phyloP scores from a whole-genome alignment of 2,329 filamentous ascomycete species.

The Salinomyces thailandicus region DNA sequence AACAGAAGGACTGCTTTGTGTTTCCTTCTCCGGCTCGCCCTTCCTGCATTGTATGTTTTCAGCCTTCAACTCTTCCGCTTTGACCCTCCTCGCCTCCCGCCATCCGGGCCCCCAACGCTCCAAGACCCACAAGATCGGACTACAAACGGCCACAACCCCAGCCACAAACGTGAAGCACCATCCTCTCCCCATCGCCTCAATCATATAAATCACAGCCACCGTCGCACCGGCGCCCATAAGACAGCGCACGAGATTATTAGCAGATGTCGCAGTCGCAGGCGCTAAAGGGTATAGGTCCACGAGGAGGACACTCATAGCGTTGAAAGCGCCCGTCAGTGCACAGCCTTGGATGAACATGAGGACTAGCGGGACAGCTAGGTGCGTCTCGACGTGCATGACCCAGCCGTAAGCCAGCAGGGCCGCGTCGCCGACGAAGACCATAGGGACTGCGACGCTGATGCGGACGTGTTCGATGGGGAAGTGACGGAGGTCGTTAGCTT shows the following conservation, averaged over 20 bases:
- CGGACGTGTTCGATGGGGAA: conserved; percentile 41
- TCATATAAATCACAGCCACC: conserved; percentile 32
- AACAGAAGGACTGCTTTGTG: too few relatives aligned
- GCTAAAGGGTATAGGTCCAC: conserved; percentile 33
- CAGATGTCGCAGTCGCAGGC: conserved; percentile 33
- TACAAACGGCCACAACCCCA: conserved; percentile 28
- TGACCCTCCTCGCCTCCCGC: conserved; percentile 26
- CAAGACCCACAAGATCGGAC: conserved; percentile 33
- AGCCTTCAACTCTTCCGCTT: conserved; percentile 6
- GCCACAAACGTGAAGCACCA: conserved; percentile 40
- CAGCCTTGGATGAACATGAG: conserved; percentile 45
- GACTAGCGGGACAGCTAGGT: conserved; percentile 32
- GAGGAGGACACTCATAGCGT: conserved; percentile 32
- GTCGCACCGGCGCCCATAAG: conserved; percentile 28
- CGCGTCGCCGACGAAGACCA: conserved; percentile 23
- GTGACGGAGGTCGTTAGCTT: conserved; percentile 39
- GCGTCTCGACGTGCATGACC: conserved; percentile 27
- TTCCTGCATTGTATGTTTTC: too few relatives aligned
- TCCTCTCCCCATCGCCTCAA: conserved; percentile 31
- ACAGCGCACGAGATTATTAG: conserved; percentile 27
- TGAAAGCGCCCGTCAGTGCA: conserved; percentile 50
- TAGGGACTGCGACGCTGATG: conserved; percentile 29
- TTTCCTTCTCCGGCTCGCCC: too few relatives aligned
- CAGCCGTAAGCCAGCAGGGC: conserved; percentile 32
- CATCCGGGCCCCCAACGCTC: conserved; percentile 33